A percentile compares a stretch with the other conserved stretches of the same genome.
These are phyloP conservation scores for Pisolithus microcarpus DNA, from an alignment of 768 basidiomycete species.

Conservation along the genomic window DNA sequence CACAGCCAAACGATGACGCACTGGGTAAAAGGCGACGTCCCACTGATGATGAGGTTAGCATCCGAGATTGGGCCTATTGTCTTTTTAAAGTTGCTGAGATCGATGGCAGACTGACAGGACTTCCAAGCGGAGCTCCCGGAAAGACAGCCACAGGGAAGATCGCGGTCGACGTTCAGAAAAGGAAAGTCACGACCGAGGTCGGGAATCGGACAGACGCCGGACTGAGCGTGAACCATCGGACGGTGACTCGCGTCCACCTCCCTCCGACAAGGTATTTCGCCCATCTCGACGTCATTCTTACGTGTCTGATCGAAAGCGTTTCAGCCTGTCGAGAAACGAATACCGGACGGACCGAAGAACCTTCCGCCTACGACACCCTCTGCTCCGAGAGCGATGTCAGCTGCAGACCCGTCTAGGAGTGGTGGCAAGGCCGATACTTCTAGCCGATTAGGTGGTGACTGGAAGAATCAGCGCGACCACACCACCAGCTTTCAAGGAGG, in stretches of 20 bases:
- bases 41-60: constrained; percentile 66
- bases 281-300: not conserved
- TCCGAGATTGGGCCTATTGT: not conserved
- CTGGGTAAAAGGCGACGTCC: constrained; percentile 68
- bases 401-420: constrained; percentile 35
- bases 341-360: constrained; percentile 47
- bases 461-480: constrained; percentile 37
- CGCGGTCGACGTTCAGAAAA: constrained; percentile 64
- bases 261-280: constrained; percentile 56
- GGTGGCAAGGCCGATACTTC: constrained; percentile 34
- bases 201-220: constrained; percentile 61
- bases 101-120: constrained; percentile 55
- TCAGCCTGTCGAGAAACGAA: constrained; percentile 49
- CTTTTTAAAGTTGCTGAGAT: constrained; percentile 6
- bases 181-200: constrained; percentile 56
- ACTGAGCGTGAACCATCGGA: constrained; percentile 57
- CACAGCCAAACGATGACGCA: constrained; percentile 48
- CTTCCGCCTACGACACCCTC: constrained; percentile 57
- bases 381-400: constrained; percentile 65
- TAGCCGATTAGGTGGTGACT: constrained; percentile 41
- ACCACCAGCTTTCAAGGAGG: constrained; percentile 13
- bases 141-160: constrained; percentile 72
- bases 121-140: constrained; percentile 76
- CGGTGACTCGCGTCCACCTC: constrained; percentile 37
- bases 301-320: constrained; percentile 4